Evolutionary conservation across 2,329 filamentous ascomycete species (phyloP), one percentile per base, ranked within the genome.

Genomic region (Arthrobotrys megalospora): DNA sequence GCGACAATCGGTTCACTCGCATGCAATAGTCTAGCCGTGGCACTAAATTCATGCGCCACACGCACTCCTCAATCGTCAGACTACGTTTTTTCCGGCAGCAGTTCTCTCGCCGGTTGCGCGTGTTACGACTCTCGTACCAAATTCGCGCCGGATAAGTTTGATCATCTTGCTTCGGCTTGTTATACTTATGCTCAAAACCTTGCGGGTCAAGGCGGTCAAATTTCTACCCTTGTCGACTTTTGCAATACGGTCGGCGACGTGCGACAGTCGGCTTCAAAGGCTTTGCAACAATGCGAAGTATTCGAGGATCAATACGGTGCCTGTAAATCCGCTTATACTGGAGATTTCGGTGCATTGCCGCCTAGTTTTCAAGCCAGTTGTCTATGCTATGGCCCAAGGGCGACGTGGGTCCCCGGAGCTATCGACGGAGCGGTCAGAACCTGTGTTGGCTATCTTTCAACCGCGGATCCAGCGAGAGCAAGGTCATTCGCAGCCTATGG

Each of bases 171-270:
- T 32, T 78, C 67, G 1, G 21, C 75, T 10, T 78, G 75, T 43
- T 72, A 72, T 36, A 78, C 67, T 4, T 78, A 78, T 28, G 67
- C 75, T 7, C 75, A 78, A 28, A 66, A 72, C 36, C 53, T 67
- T 5, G 67, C 67, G n/a, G 75, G 75, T 5, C 67, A 78, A 11
- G 75, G 52, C 2, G 75, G 52, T 19, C 60, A 43, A 14, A 64
- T 78, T 16, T 78, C 75, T 2, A 72, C 67, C 4, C 67, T 78
- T 28, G 34, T 78, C 5, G 55, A 48, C 34, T 78, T 78, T 36
- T 78, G 75, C 47, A 12, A 21, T 16, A 67, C 43, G 28, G 24
- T 72, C 5, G 75, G 75, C 5, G 53, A 78, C 11, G 62, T 78
- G 1, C 75, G 41, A 21, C 75, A 66, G 43, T 66, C 75, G 2